Evolutionary conservation across 805 yeast genomes (phyloP).

Genomic region (Zygosaccharomyces siamensis): DNA sequence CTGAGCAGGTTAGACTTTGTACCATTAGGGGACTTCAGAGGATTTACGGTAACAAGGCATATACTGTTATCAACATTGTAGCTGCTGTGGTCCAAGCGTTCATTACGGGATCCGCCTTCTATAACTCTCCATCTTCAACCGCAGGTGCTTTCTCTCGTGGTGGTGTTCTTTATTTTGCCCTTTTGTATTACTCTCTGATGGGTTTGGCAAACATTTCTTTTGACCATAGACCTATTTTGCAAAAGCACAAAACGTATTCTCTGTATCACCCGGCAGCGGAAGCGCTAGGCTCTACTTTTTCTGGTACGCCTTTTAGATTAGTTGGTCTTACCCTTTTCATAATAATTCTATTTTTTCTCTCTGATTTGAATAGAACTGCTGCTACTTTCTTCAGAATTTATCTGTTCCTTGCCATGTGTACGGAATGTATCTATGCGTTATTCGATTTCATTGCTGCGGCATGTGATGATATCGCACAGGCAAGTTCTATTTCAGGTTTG

Average conservation of each 20-base stretch:
- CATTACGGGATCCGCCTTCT: conserved; percentile 49
- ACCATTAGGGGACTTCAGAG: conserved; percentile 44
- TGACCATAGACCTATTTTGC: conserved; percentile 60
- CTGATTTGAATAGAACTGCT: conserved; percentile 44
- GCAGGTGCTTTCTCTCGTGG: conserved; percentile 50
- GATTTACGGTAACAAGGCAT: conserved; percentile 43
- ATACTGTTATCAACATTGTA: conserved; percentile 38
- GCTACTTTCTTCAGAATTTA: conserved; percentile 52
- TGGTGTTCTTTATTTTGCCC: conserved; percentile 48
- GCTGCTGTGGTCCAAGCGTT: conserved; percentile 40
- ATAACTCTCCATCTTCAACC: conserved; percentile 40
- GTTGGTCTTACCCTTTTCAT: conserved; percentile 42
- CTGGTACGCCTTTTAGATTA: conserved; percentile 60
- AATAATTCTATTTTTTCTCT: conserved; percentile 52
- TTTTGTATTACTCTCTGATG: conserved; percentile 52
- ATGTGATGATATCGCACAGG: conserved; percentile 45
- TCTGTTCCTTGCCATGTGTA: conserved; percentile 35
- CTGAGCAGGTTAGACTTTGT: conserved; percentile 43
- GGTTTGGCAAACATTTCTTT: conserved; percentile 56
- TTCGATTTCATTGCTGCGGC: conserved; percentile 52
- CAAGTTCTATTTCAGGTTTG: conserved; percentile 54
- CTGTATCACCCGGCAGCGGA: conserved; percentile 73
- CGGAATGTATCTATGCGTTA: conserved; percentile 33
- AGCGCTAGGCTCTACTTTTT: conserved; percentile 55
- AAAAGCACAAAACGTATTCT: conserved; percentile 67